Evolutionary conservation across 768 basidiomycete species (phyloP).

Genomic region (Xerocomus spinulosus): DNA sequence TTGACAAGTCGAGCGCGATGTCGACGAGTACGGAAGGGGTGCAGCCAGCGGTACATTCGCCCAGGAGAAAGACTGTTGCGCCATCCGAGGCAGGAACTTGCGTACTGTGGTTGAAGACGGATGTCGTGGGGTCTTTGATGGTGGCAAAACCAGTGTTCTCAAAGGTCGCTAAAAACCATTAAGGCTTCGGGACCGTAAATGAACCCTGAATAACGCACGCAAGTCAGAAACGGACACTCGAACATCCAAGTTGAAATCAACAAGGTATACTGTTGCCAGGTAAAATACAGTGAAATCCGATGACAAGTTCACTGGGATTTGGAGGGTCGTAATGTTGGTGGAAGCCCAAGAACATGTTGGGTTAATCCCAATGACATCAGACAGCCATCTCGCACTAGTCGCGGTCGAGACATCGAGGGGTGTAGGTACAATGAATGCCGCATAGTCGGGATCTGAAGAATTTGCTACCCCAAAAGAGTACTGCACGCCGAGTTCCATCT

Average conservation of each 20-base stretch:
- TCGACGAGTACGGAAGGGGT: neutral
- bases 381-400: slow-evolving; percentile 24
- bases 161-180: neutral
- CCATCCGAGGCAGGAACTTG: slow-evolving; percentile 14
- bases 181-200: neutral
- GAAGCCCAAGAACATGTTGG: slow-evolving; percentile 26
- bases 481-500: slow-evolving; percentile 22
- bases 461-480: slow-evolving; percentile 18
- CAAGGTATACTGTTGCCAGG: slow-evolving; percentile 13
- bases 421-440: slow-evolving; percentile 17
- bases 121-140: slow-evolving; percentile 4
- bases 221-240: neutral
- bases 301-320: slow-evolving; percentile 10
- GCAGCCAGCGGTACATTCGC: slow-evolving; percentile 22
- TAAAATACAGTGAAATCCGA: neutral
- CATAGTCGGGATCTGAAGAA: slow-evolving; percentile 13
- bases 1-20: slow-evolving; percentile 11
- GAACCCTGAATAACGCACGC: slow-evolving; percentile 4
- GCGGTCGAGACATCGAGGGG: slow-evolving; percentile 16
- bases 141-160: neutral
- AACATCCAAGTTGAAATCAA: slow-evolving; percentile 18
- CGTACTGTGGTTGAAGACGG: slow-evolving; percentile 23
- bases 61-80: slow-evolving; percentile 20
- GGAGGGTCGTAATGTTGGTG: slow-evolving; percentile 22
- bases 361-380: slow-evolving; percentile 26